Evolutionary conservation across 257 asterid species (phyloP).

Genomic region (Plectranthus barbatus): DNA sequence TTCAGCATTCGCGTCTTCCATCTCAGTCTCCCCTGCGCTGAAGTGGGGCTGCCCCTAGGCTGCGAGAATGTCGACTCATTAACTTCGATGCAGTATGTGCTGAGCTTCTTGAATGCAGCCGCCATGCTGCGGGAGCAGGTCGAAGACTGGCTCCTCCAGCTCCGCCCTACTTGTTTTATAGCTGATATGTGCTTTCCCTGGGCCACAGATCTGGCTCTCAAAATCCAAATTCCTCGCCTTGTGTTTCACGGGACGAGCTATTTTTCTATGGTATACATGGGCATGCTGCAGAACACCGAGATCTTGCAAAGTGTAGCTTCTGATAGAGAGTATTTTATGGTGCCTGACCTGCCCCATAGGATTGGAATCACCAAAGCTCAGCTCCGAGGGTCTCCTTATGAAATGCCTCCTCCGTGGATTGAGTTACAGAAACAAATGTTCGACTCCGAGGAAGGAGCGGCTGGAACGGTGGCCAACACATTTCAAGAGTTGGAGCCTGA

Average conservation of each 20-base stretch:
- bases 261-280: conserved; percentile 27
- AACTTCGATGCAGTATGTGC: neutral
- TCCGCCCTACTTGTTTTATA: conserved; percentile 26
- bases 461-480: no score
- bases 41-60: conserved; percentile 33
- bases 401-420: conserved; percentile 3
- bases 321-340: no score
- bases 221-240: conserved; percentile 25
- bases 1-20: no score
- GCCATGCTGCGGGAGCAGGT: conserved; percentile 15
- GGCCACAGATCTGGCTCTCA: conserved; percentile 22
- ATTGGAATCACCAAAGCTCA: no score
- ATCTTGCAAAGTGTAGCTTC: no score
- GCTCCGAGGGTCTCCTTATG: conserved; percentile 9
- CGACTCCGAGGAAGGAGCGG: conserved; percentile 6
- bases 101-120: conserved; percentile 19
- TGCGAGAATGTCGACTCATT: conserved; percentile 27
- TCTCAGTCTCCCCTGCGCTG: conserved; percentile 22
- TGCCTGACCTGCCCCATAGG: no score
- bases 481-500: no score
- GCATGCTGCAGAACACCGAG: neutral
- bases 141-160: conserved; percentile 4
- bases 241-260: conserved; percentile 48
- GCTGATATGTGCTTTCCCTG: conserved; percentile 36
- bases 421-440: neutral